These are phyloP conservation scores for Phytopythium aichiense DNA, from an alignment of 352 stramenopile species.

Conservation along the genomic window DNA sequence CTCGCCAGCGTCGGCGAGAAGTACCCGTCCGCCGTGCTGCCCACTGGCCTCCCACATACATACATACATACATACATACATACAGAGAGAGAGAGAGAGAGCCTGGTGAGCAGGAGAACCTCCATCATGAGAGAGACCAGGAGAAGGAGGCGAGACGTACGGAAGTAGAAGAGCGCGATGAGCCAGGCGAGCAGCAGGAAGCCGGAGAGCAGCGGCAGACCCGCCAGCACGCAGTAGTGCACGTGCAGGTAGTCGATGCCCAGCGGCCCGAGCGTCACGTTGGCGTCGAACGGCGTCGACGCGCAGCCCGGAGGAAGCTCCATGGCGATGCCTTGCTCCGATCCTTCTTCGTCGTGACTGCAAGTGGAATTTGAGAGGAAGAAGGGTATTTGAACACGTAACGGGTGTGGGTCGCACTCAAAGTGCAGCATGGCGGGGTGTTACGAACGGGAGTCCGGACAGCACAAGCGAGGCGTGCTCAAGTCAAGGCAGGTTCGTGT, in stretches of 20 bases:
- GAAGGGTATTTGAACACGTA: too few relatives aligned
- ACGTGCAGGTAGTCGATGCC: slow-evolving; percentile 77
- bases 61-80: neutral
- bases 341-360: neutral
- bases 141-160: slow-evolving; percentile 24
- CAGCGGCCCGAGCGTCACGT: slow-evolving; percentile 67
- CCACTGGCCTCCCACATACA: slow-evolving; percentile 51
- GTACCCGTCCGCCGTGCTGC: slow-evolving; percentile 96
- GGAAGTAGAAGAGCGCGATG: slow-evolving; percentile 74
- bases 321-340: neutral
- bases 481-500: too few relatives aligned
- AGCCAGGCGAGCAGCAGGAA: slow-evolving; percentile 63
- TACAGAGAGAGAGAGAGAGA: too few relatives aligned
- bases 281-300: slow-evolving; percentile 35
- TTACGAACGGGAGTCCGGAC: too few relatives aligned
- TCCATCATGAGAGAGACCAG: too few relatives aligned
- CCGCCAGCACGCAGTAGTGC: slow-evolving; percentile 64
- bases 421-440: too few relatives aligned
- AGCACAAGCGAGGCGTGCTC: too few relatives aligned
- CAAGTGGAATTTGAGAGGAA: too few relatives aligned
- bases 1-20: slow-evolving; percentile 96
- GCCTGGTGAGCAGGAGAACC: neutral
- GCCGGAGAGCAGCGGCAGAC: slow-evolving; percentile 44
- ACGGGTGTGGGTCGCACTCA: too few relatives aligned
- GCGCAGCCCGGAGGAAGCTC: slow-evolving; percentile 17